phyloP scores from a whole-genome alignment of 345 rosid species.

The Ceriops zippeliana region DNA sequence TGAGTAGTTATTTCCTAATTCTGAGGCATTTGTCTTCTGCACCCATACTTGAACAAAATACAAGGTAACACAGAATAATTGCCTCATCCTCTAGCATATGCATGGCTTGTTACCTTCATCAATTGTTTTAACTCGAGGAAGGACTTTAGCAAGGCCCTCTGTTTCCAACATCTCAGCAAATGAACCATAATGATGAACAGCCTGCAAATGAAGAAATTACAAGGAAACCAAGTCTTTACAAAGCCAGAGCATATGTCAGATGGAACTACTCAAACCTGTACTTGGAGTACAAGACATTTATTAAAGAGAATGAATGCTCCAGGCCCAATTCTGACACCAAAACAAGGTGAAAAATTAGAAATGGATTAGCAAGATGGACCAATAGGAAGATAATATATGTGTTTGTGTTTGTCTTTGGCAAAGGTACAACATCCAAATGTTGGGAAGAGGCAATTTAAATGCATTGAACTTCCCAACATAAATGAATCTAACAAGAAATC shows the following conservation, averaged over 20 bases:
- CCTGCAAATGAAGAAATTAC: slow-evolving; percentile 37
- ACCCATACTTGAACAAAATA: background rate
- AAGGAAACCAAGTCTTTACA: slow-evolving; percentile 12
- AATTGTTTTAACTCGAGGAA: slow-evolving; percentile 57
- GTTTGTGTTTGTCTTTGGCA: too few relatives aligned
- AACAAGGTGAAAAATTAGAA: background rate
- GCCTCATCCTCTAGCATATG: too few relatives aligned
- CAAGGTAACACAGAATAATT: too few relatives aligned
- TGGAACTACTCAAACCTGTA: slow-evolving; percentile 45
- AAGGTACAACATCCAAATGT: too few relatives aligned
- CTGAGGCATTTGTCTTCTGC: too few relatives aligned
- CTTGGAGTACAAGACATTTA: slow-evolving; percentile 58
- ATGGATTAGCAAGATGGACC: too few relatives aligned
- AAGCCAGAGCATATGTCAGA: background rate
- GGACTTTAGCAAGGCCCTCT: slow-evolving; percentile 54
- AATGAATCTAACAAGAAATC: background rate
- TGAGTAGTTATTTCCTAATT: too few relatives aligned
- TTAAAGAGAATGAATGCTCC: slow-evolving; percentile 57
- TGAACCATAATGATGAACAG: slow-evolving; percentile 45
- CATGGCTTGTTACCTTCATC: slow-evolving; percentile 51
- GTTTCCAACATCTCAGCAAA: slow-evolving; percentile 61
- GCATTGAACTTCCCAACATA: too few relatives aligned
- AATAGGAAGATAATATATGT: too few relatives aligned
- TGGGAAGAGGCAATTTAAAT: too few relatives aligned
- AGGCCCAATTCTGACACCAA: slow-evolving; percentile 45